Evolutionary conservation across 148 eudicot species (phyloP).

Genomic region (Chenopodium album): DNA sequence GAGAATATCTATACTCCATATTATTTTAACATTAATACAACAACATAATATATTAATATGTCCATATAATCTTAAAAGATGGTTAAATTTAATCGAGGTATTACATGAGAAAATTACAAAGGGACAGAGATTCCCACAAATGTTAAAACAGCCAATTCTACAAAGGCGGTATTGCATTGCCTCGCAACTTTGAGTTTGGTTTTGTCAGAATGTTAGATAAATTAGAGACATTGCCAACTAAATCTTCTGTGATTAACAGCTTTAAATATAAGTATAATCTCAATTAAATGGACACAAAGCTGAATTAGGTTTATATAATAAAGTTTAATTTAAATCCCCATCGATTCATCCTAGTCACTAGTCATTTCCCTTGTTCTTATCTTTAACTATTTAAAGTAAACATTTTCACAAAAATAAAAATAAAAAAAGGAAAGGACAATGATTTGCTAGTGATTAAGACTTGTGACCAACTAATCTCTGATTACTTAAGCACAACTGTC

Average conservation of each 20-base stretch:
- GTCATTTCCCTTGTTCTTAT: constrained; percentile 25
- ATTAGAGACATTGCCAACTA: constrained; percentile 22
- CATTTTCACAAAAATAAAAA: too few species aligned
- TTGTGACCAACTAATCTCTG: constrained; percentile 5
- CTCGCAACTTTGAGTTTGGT: neutral
- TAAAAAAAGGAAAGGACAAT: neutral
- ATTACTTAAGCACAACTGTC: constrained; percentile 5
- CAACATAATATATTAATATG: too few species aligned
- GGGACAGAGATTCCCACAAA: neutral
- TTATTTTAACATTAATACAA: too few species aligned
- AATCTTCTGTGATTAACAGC: constrained; percentile 20
- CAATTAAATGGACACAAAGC: neutral
- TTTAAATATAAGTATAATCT: neutral
- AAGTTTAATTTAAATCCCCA: neutral
- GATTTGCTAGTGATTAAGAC: constrained; percentile 21
- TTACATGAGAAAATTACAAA: neutral
- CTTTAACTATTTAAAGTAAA: neutral
- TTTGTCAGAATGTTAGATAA: constrained; percentile 11
- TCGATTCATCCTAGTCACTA: neutral
- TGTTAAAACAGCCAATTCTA: neutral
- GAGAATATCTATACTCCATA: too few species aligned
- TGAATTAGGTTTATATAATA: neutral
- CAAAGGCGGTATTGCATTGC: neutral
- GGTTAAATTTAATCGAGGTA: too few species aligned
- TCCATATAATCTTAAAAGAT: too few species aligned